Evolutionary conservation across 2,329 filamentous ascomycete species (phyloP), one percentile per base, ranked within the genome.

Genomic region (Aspergillus tamarii): DNA sequence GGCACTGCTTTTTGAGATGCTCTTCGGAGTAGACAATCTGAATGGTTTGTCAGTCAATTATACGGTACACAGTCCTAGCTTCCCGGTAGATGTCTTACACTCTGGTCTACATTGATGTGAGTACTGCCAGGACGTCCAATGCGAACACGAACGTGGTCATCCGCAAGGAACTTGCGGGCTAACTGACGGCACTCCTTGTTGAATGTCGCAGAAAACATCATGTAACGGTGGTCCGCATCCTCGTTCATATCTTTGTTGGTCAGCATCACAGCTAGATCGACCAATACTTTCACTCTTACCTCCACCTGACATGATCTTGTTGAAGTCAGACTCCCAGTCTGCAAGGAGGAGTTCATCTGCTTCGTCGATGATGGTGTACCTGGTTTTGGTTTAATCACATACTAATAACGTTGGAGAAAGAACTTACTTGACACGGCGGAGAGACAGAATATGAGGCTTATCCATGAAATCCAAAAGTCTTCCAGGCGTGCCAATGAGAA

Each of bases 151-250:
- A 96, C 84, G 72, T 93, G 89, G 48, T 92, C 88, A 12, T 87
- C 83, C 0, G 89, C 84, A 62, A 99, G 87, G 73, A 94, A 91
- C 32, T 91, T 84, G 63, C 87, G 88, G 12, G 94, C 94, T 16
- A 98, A 81, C 28, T 90, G 84, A 34, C 93, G 92, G 67, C 92
- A 88, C 0, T 82, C 82, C 80, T 91, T 93, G 46, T 94, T 92
- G 78, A 99, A 98, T 0, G 95, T 98, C 0, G 95, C 95, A 0
- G 93, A 97, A 77, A 98, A 98, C 82, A 99, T 90, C 79, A 96
- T 84, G 76, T 87, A 89, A 9, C 83, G 82, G 69, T 89, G 87
- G 63, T 90, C 88, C 8, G 83, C 86, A 71, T 90, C 93, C 62
- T 91, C 88, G 65, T 97, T 96, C 81, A 78, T 88, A 84, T 97